phyloP scores from a whole-genome alignment of 805 yeast genomes.

The Jamesozyma rosinii region DNA sequence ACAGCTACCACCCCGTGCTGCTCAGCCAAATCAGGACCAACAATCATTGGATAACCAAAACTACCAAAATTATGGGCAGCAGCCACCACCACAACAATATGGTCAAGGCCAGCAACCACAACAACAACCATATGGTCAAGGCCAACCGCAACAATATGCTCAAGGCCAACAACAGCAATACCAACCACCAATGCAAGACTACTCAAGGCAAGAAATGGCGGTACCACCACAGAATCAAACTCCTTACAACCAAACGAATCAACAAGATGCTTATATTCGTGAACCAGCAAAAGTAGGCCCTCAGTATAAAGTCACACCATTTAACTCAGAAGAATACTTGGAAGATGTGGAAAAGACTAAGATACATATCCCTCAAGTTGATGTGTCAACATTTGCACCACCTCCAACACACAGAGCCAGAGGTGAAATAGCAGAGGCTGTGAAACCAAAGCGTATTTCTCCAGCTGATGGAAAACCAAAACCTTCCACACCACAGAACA shows the following conservation, averaged over 20 bases:
- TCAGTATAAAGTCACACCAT: conserved; percentile 16
- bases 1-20: too few species aligned
- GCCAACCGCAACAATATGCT: not conserved
- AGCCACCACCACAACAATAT: not conserved
- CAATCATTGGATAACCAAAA: too few species aligned
- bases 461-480: not conserved
- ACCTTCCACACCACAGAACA: not conserved
- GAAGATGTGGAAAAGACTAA: conserved; percentile 8
- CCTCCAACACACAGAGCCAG: conserved; percentile 28
- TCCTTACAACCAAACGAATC: not conserved
- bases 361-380: conserved; percentile 10
- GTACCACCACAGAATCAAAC: not conserved
- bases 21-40: too few species aligned
- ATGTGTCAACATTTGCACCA: conserved; percentile 17
- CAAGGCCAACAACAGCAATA: not conserved
- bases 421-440: not conserved
- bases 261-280: too few species aligned
- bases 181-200: not conserved
- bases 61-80: not conserved
- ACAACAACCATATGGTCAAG: too few species aligned
- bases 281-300: too few species aligned
- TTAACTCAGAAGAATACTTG: conserved; percentile 9
- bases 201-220: not conserved
- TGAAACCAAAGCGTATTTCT: not conserved
- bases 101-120: not conserved